A percentile compares a stretch with the other conserved stretches of the same genome.
Conservation (phyloP, 345 rosid genomes). For the Syzygium jambos region DNA sequence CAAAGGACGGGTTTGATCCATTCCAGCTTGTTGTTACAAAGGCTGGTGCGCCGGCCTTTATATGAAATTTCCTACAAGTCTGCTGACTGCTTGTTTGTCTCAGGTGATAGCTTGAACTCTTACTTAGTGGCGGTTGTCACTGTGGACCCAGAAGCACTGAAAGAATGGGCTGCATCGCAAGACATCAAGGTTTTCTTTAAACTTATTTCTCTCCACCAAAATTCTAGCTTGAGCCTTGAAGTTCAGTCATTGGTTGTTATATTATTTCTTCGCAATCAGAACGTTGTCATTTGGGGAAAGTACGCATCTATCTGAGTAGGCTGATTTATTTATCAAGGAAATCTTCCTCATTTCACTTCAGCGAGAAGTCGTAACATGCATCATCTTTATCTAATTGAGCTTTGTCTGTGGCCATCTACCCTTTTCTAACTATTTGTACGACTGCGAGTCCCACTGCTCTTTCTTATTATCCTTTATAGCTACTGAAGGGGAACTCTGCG, state of each 20-base stretch:
- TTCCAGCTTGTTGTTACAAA: background rate
- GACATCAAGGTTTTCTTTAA: slow-evolving; percentile 45
- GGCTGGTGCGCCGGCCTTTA: background rate
- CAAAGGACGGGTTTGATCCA: background rate
- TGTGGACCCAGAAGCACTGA: slow-evolving; percentile 66
- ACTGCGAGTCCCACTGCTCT: background rate
- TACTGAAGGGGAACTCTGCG: background rate
- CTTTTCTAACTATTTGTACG: accelerated
- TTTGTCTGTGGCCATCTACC: background rate
- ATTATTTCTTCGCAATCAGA: background rate
- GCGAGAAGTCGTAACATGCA: background rate
- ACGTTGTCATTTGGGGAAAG: background rate
- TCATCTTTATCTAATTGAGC: background rate
- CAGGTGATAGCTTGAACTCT: slow-evolving; percentile 90
- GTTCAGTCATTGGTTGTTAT: background rate
- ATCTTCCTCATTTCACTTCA: background rate
- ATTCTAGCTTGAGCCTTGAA: background rate
- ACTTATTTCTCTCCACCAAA: background rate
- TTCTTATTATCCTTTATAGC: background rate
- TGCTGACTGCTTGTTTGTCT: slow-evolving; percentile 12
- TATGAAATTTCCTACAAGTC: background rate
- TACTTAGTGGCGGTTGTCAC: slow-evolving; percentile 64
- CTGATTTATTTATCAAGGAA: background rate
- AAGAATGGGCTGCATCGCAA: slow-evolving; percentile 66
- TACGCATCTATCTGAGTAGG: background rate